phyloP scores from a whole-genome alignment of 192 early-diverging fungal genomes.

The Spizellomyces sp. region DNA sequence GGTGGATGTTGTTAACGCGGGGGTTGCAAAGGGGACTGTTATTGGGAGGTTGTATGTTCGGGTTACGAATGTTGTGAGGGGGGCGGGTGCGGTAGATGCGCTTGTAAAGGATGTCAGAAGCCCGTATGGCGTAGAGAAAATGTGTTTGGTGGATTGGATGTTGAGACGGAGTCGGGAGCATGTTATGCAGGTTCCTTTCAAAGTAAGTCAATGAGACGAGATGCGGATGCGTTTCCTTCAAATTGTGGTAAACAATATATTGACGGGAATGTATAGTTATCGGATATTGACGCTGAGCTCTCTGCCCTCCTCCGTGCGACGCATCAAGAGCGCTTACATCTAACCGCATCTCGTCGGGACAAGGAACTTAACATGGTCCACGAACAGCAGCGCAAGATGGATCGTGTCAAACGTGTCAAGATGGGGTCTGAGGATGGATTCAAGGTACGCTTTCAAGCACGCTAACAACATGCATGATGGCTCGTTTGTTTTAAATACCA shows the following conservation, averaged over 20 bases:
- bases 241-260: too few relatives aligned
- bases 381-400: conserved; percentile 31
- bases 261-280: too few relatives aligned
- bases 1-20: conserved; percentile 39
- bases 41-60: neutral
- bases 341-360: neutral
- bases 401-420: conserved; percentile 10
- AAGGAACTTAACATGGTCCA: conserved; percentile 27
- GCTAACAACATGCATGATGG: too few relatives aligned
- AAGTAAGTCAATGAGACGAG: neutral
- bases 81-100: neutral
- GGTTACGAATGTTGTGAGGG: too few relatives aligned
- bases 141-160: conserved; percentile 30
- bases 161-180: conserved; percentile 9
- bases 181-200: conserved; percentile 7
- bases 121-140: conserved; percentile 29
- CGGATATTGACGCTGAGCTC: conserved; percentile 39
- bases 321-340: conserved; percentile 30
- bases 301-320: conserved; percentile 28
- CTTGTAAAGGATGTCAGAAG: neutral
- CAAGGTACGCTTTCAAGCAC: too few relatives aligned
- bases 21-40: conserved; percentile 16
- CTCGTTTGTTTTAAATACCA: too few relatives aligned
- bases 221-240: neutral
- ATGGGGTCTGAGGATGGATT: too few relatives aligned